Percentiles rank a stretch among this genome's conserved stretches.
Conservation (phyloP, 371 early-diverging fungal species). For the Actinomortierella ambigua region DNA sequence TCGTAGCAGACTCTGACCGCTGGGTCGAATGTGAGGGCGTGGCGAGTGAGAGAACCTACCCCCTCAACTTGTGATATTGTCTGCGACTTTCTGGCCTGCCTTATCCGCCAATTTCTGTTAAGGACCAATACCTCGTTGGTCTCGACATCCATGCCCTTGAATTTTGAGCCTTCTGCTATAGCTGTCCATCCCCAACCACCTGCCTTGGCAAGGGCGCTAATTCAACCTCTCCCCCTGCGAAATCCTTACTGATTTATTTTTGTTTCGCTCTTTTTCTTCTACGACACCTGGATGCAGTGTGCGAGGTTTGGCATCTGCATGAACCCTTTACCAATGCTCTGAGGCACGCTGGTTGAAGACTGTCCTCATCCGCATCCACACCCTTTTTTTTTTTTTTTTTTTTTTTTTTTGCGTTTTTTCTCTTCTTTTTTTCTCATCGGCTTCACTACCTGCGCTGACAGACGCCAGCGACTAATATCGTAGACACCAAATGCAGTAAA, state of each 20-base stretch:
- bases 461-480: slow-evolving; percentile 76
- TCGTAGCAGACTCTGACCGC: too few species aligned
- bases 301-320: slow-evolving; percentile 46
- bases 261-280: slow-evolving; percentile 4
- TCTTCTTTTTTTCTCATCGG: slow-evolving; percentile 24
- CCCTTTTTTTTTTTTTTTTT: slow-evolving; percentile 22
- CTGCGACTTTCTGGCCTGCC: too few species aligned
- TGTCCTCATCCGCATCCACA: neutral
- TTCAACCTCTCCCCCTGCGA: too few species aligned
- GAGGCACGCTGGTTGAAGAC: slow-evolving; percentile 6
- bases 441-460: slow-evolving; percentile 52
- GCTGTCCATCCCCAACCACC: too few species aligned
- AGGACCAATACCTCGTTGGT: too few species aligned
- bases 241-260: slow-evolving; percentile 7
- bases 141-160: too few species aligned
- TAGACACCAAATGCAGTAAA: slow-evolving; percentile 70
- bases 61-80: too few species aligned
- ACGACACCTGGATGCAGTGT: slow-evolving; percentile 36
- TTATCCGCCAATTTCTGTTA: too few species aligned
- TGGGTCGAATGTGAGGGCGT: too few species aligned
- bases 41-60: too few species aligned
- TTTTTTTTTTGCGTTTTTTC: slow-evolving; percentile 1
- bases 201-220: too few species aligned
- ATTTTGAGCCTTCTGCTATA: too few species aligned
- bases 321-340: slow-evolving; percentile 38